phyloP scores from a whole-genome alignment of 176 grass and related monocot species.

The Stipa capillata region DNA sequence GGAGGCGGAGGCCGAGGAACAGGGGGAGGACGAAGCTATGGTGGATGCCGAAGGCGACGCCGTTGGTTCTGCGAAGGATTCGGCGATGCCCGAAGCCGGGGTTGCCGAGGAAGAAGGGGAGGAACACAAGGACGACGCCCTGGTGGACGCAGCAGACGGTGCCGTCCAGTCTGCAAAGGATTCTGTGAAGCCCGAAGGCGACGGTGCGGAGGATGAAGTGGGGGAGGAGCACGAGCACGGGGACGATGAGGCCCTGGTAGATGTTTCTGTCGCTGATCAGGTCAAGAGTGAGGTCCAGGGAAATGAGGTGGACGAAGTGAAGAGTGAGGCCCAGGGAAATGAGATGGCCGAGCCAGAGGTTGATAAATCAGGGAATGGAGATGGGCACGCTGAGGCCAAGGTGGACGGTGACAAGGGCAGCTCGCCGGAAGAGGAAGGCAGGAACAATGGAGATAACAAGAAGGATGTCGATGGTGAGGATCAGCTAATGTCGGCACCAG shows the following conservation, averaged over 20 bases:
- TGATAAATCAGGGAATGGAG: conserved; percentile 29
- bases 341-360: neutral
- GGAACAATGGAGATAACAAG: neutral
- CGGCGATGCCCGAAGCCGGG: neutral
- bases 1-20: conserved; percentile 7
- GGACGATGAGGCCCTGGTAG: neutral
- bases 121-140: neutral
- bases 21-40: neutral
- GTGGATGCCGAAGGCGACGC: neutral
- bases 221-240: neutral
- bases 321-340: neutral
- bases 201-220: neutral
- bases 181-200: neutral
- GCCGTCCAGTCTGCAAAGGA: neutral
- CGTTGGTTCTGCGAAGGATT: neutral
- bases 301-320: neutral
- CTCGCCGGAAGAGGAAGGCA: neutral
- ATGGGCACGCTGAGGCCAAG: neutral
- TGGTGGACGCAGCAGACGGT: neutral
- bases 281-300: neutral
- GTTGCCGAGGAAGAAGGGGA: conserved; percentile 17
- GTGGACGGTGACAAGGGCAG: neutral
- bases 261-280: conserved; percentile 9
- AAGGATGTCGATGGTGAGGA: conserved; percentile 16
- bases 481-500: neutral